Evolutionary conservation across 2,329 filamentous ascomycete species (phyloP).

Genomic region (Epichloe sibirici): DNA sequence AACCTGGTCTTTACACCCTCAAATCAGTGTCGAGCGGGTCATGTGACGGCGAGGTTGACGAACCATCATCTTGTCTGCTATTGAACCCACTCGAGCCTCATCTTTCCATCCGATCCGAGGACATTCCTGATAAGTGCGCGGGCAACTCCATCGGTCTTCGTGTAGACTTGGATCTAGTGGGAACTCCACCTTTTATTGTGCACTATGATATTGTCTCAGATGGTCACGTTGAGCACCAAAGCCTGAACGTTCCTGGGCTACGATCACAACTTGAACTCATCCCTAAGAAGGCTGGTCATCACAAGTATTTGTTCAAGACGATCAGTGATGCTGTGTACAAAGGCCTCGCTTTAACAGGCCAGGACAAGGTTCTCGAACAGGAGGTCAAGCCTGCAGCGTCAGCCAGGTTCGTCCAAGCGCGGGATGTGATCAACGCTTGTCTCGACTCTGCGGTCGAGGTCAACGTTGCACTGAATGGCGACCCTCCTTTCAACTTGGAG

Average conservation of each 20-base stretch:
- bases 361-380: constrained; percentile 61
- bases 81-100: constrained; percentile 84
- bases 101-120: constrained; percentile 59
- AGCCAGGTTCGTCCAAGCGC: constrained; percentile 51
- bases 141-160: constrained; percentile 84
- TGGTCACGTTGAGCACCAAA: constrained; percentile 41
- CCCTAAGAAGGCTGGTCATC: constrained; percentile 69
- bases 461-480: constrained; percentile 64
- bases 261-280: constrained; percentile 76
- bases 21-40: constrained; percentile 67
- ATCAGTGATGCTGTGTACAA: constrained; percentile 77
- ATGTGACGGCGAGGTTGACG: constrained; percentile 79
- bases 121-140: constrained; percentile 89
- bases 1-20: constrained; percentile 77
- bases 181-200: constrained; percentile 83
- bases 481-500: constrained; percentile 78
- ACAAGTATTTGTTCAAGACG: constrained; percentile 73
- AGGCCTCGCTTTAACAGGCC: constrained; percentile 46
- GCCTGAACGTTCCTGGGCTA: constrained; percentile 52
- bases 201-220: constrained; percentile 61
- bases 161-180: constrained; percentile 80
- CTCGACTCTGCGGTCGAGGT: constrained; percentile 71
- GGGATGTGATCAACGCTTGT: constrained; percentile 53
- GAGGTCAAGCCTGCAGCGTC: constrained; percentile 87
- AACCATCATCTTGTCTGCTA: constrained; percentile 86